Evolutionary conservation across 2,329 filamentous ascomycete species (phyloP).

Genomic region (Aspergillus thermomutatus): DNA sequence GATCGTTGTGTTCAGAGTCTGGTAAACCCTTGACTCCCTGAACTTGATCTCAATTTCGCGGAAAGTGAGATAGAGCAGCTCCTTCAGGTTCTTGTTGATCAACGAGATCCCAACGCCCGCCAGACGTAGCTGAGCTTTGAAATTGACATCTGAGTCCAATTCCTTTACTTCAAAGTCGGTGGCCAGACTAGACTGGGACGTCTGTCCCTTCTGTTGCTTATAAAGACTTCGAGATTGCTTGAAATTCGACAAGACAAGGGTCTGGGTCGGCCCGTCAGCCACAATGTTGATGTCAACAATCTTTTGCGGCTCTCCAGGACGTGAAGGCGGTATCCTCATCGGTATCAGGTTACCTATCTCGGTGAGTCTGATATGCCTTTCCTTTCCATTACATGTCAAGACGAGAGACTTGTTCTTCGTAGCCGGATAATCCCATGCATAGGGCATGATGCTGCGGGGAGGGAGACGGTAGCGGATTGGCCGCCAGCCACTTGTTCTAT

Average conservation of each 20-base stretch:
- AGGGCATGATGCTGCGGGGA: slow-evolving; percentile 96
- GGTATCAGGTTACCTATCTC: slow-evolving; percentile 96
- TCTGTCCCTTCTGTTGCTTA: slow-evolving; percentile 56
- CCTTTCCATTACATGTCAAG: slow-evolving; percentile 72
- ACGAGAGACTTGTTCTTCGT: slow-evolving; percentile 95
- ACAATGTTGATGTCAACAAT: slow-evolving; percentile 96
- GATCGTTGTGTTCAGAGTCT: slow-evolving; percentile 83
- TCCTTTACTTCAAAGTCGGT: slow-evolving; percentile 92
- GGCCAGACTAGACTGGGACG: slow-evolving; percentile 57
- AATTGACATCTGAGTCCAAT: slow-evolving; percentile 79
- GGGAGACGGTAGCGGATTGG: slow-evolving; percentile 90
- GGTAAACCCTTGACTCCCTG: slow-evolving; percentile 88
- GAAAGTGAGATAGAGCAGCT: slow-evolving; percentile 90
- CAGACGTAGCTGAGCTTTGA: slow-evolving; percentile 82
- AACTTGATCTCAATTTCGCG: slow-evolving; percentile 88
- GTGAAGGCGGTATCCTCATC: slow-evolving; percentile 74
- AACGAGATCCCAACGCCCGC: slow-evolving; percentile 90
- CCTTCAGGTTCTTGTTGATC: slow-evolving; percentile 86
- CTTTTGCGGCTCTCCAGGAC: slow-evolving; percentile 65
- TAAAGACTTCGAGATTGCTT: slow-evolving; percentile 91
- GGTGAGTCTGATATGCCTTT: slow-evolving; percentile 88
- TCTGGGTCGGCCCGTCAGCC: slow-evolving; percentile 92
- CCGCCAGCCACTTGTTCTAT: slow-evolving; percentile 78
- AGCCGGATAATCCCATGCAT: slow-evolving; percentile 98
- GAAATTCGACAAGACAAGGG: slow-evolving; percentile 89